These are phyloP conservation scores for Pseudopithomyces chartarum DNA, from an alignment of 2,329 filamentous ascomycete species.

Conservation along the genomic window DNA sequence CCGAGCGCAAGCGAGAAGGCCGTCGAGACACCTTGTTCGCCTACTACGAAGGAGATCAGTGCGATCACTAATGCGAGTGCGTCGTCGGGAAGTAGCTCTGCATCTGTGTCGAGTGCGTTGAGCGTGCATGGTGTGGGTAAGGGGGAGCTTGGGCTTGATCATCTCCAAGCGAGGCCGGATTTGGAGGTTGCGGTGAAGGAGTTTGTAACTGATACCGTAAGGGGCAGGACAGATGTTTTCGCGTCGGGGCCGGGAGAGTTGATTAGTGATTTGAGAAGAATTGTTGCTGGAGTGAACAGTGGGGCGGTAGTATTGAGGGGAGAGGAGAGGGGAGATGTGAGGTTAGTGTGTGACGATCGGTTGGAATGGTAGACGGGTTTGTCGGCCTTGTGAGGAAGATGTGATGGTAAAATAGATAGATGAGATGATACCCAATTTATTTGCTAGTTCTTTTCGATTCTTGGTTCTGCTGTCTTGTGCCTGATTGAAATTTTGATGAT, in stretches of 20 bases:
- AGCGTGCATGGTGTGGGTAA: slow-evolving; percentile 37
- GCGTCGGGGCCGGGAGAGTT: slow-evolving; percentile 38
- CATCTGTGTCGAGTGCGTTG: slow-evolving; percentile 28
- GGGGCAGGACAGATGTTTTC: slow-evolving; percentile 36
- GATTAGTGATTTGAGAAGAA: slow-evolving; percentile 39
- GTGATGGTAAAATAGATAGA: too few relatives aligned
- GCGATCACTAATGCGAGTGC: slow-evolving; percentile 13
- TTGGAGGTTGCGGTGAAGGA: slow-evolving; percentile 24
- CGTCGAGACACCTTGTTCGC: slow-evolving; percentile 19
- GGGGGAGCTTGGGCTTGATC: slow-evolving; percentile 30
- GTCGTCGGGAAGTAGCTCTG: slow-evolving; percentile 16
- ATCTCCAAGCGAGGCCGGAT: slow-evolving; percentile 30
- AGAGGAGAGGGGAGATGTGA: slow-evolving; percentile 35
- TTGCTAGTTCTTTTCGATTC: too few relatives aligned
- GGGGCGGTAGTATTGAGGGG: slow-evolving; percentile 41
- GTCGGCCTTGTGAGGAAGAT: too few relatives aligned
- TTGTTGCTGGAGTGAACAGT: slow-evolving; percentile 36
- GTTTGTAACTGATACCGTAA: slow-evolving; percentile 28
- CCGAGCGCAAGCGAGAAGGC: slow-evolving; percentile 26
- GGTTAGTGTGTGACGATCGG: slow-evolving; percentile 39
- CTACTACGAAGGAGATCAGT: slow-evolving; percentile 29
- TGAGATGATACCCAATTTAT: too few relatives aligned
- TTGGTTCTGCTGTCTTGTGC: too few relatives aligned
- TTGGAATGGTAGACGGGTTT: slow-evolving; percentile 33
- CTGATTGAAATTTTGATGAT: too few relatives aligned